phyloP scores from a whole-genome alignment of 176 grass and related monocot genomes.

The Miscanthus lutarioriparius region DNA sequence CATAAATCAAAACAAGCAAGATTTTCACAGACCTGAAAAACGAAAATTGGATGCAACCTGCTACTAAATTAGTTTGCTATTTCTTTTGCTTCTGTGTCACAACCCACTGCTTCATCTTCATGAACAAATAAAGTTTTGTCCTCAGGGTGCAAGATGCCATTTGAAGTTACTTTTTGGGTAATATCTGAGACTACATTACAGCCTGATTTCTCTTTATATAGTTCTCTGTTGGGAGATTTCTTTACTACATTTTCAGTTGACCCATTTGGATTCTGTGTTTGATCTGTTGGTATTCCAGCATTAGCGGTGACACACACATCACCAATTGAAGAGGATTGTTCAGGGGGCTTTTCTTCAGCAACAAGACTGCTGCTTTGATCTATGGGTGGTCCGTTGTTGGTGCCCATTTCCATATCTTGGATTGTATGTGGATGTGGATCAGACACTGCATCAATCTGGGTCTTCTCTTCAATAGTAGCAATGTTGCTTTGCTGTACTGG shows the following conservation, averaged over 20 bases:
- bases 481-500: constrained; percentile 28
- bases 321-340: constrained; percentile 25
- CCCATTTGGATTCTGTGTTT: constrained; percentile 21
- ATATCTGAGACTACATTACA: constrained; percentile 10
- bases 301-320: neutral
- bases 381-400: neutral
- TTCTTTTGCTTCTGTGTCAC: constrained; percentile 34
- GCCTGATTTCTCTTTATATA: constrained; percentile 21
- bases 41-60: constrained; percentile 49
- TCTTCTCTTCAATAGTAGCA: constrained; percentile 27
- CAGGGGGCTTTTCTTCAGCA: constrained; percentile 33
- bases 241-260: constrained; percentile 18
- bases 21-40: constrained; percentile 45
- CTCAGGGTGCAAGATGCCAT: constrained; percentile 32
- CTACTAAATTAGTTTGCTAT: constrained; percentile 39
- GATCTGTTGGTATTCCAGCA: constrained; percentile 35
- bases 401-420: constrained; percentile 25
- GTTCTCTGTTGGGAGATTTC: constrained; percentile 14
- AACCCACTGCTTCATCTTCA: constrained; percentile 36
- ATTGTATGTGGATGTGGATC: neutral
- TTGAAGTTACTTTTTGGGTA: constrained; percentile 23
- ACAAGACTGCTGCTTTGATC: constrained; percentile 32
- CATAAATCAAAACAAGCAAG: neutral
- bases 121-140: constrained; percentile 35
- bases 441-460: constrained; percentile 20